Base-by-base conservation (phyloP, 306 rosid genomes). In the Chamaecrista fasciculata region DNA sequence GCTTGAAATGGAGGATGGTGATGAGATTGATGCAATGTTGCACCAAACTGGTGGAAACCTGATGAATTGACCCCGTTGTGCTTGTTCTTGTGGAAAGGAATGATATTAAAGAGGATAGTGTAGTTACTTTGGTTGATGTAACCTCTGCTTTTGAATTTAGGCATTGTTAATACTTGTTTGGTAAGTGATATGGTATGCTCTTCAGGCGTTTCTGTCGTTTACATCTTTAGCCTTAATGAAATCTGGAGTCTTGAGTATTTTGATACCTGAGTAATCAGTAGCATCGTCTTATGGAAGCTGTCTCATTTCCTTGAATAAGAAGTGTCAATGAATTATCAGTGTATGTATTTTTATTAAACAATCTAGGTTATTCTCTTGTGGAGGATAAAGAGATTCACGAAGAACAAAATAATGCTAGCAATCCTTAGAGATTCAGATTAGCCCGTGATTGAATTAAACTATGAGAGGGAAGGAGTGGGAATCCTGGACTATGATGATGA, bases 1-100 rank as follows among this genome's bases (percentile, higher is more conserved):
- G 87, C 87, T 89, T 16, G 88, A 83, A 65, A 79, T 86, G 96
- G 96, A 89, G 79, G 89, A 89, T 21, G 91, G 89, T 1, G 96
- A 86, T 73, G 88, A 80, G 81, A 86, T 84, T 0, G 92, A 86
- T 77, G 96, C 88, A 0, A 89, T 89, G 92, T 34, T 83, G 82
- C 92, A 89, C 79, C 96, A 89, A 65, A 84, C 80, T 8, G 96
- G 90, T 4, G 90, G 88, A 78, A 59, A 71, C 53, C 42, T 4
- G 36, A 59, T 28, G 33, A 19, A 29, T 61, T 73, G 71, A 67
- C 55, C 19, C 11, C n/a, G 23, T 62, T 56, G 2, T 59, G 62
- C 19, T 46, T 16, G 70, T 65, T 58, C 20, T 57, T 64, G 59
- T 55, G 66, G 37, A 43, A 40, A 18, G 58, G 20, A 21, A n/a